Conservation (phyloP, 495 filamentous ascomycete genomes). For the Thozetella sp. region DNA sequence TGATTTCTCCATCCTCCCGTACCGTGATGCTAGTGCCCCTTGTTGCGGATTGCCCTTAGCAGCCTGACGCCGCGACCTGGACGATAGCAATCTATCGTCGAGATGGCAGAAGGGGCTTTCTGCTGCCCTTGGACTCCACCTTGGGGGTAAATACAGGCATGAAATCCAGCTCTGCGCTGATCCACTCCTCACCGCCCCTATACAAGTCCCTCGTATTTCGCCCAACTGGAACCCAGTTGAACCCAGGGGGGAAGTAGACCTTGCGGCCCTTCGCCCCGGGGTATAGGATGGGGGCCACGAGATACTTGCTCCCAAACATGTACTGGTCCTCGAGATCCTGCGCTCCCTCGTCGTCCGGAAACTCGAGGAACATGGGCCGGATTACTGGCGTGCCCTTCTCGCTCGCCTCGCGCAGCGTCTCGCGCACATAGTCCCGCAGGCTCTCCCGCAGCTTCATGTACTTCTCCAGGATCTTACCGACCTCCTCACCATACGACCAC, state of each 20-base stretch:
- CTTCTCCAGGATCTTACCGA: slow-evolving; percentile 54
- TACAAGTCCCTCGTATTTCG: neutral
- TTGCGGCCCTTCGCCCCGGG: slow-evolving; percentile 37
- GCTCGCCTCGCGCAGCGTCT: slow-evolving; percentile 54
- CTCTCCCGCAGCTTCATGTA: slow-evolving; percentile 54
- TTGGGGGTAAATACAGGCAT: neutral
- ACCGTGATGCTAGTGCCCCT: too few relatives aligned
- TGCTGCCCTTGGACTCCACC: neutral
- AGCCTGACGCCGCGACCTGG: too few relatives aligned
- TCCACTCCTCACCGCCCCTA: neutral
- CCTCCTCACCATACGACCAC: slow-evolving; percentile 58
- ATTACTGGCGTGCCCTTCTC: slow-evolving; percentile 56
- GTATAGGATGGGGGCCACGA: slow-evolving; percentile 50
- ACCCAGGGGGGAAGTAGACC: slow-evolving; percentile 49
- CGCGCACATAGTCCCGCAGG: slow-evolving; percentile 50
- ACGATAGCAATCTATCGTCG: too few relatives aligned
- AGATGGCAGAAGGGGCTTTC: neutral
- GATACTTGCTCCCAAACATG: slow-evolving; percentile 54
- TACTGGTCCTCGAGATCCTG: slow-evolving; percentile 57
- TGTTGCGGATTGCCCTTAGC: too few relatives aligned
- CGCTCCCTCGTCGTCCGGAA: slow-evolving; percentile 43
- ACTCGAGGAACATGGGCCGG: slow-evolving; percentile 56
- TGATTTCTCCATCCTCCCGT: too few relatives aligned
- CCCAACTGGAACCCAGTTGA: slow-evolving; percentile 34
- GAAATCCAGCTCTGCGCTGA: neutral